A percentile compares a stretch with the other conserved stretches of the same genome.
Conservation (phyloP, 768 basidiomycete species). For the Xanthoconium purpureum region DNA sequence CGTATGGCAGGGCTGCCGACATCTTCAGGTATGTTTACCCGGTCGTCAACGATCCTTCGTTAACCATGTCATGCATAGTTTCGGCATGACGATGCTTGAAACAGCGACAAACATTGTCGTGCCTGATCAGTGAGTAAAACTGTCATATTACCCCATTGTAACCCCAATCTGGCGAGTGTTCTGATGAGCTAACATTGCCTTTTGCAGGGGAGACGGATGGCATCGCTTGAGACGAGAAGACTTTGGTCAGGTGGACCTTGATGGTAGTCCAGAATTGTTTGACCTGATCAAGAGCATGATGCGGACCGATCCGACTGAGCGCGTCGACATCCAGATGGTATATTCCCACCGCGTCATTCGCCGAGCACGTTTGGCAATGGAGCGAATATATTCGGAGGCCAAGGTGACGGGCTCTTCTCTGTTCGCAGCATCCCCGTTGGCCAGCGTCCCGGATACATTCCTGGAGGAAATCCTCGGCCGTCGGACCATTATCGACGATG, state of each 20-base stretch:
- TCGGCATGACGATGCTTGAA: slow-evolving; percentile 96
- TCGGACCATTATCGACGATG: slow-evolving; percentile 18
- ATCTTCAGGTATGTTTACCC: slow-evolving; percentile 79
- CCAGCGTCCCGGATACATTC: slow-evolving; percentile 58
- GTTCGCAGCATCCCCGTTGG: slow-evolving; percentile 63
- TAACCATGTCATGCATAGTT: slow-evolving; percentile 43
- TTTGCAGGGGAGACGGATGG: slow-evolving; percentile 84
- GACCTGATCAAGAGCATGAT: slow-evolving; percentile 74
- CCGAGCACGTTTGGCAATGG: slow-evolving; percentile 66
- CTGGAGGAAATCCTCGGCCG: slow-evolving; percentile 58
- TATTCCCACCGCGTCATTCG: slow-evolving; percentile 60
- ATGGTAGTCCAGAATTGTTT: slow-evolving; percentile 62
- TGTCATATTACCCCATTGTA: neutral
- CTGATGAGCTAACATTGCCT: slow-evolving; percentile 13
- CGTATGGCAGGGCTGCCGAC: slow-evolving; percentile 91
- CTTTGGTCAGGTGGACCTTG: slow-evolving; percentile 79
- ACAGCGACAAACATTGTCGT: slow-evolving; percentile 94
- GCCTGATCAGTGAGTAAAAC: slow-evolving; percentile 81
- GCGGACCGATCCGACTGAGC: slow-evolving; percentile 60
- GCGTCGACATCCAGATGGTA: slow-evolving; percentile 56
- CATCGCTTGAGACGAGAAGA: slow-evolving; percentile 89
- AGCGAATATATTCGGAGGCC: slow-evolving; percentile 39
- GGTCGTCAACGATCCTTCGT: neutral
- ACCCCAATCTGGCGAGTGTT: neutral
- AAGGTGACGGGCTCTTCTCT: slow-evolving; percentile 36